Conservation (phyloP, 2,329 filamentous ascomycete genomes). For the Exophiala calicioides region DNA sequence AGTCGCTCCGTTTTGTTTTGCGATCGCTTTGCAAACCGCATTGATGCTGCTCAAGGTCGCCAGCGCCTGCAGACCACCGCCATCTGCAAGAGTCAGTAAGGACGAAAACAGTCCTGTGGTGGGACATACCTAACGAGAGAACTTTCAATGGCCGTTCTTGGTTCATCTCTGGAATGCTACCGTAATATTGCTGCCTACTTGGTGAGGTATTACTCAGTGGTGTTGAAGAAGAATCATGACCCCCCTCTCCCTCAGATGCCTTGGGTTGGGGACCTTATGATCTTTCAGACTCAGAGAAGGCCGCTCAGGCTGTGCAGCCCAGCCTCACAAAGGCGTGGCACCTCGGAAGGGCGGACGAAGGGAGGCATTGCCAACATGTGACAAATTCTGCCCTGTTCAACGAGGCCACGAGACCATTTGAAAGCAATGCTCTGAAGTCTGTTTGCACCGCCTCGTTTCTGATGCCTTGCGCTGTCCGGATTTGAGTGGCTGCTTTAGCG, state of each 20-base stretch:
- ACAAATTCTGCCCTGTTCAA: too few species aligned
- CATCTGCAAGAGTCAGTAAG: constrained; percentile 13
- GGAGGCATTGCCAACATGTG: too few species aligned
- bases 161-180: constrained; percentile 5
- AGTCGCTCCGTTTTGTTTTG: constrained; percentile 16
- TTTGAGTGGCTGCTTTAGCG: not conserved
- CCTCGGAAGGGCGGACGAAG: too few species aligned
- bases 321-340: too few species aligned
- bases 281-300: not conserved
- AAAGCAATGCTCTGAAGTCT: too few species aligned
- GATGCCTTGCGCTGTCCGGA: not conserved
- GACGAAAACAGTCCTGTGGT: constrained; percentile 1
- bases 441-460: not conserved
- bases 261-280: constrained; percentile 3
- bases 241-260: not conserved
- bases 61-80: constrained; percentile 26
- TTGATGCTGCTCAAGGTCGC: constrained; percentile 24
- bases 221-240: not conserved
- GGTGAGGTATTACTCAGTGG: constrained; percentile 3
- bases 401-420: too few species aligned
- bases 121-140: constrained; percentile 22
- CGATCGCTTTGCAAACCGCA: constrained; percentile 22
- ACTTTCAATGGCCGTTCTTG: constrained; percentile 19
- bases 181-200: constrained; percentile 2
- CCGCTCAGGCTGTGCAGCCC: too few species aligned